A percentile compares a stretch with the other conserved stretches of the same genome.
Evolutionary conservation across 805 yeast genomes (phyloP).

Genomic region (Wickerhamomyces queroliae): DNA sequence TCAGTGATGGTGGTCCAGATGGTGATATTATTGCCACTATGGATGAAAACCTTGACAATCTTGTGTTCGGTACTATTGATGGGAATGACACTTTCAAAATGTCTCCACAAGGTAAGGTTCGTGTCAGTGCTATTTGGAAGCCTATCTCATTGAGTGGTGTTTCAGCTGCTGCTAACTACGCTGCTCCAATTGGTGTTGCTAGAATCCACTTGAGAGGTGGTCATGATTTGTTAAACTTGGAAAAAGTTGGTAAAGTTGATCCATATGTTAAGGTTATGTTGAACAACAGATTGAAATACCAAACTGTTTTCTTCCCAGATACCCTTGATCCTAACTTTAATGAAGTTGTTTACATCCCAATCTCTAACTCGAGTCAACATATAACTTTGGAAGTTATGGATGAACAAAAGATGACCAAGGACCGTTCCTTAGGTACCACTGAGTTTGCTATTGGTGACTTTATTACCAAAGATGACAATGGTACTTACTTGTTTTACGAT

Average conservation of each 20-base stretch:
- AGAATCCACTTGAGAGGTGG: conserved; percentile 55
- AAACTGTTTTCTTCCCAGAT: conserved; percentile 48
- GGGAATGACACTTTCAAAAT: conserved; percentile 47
- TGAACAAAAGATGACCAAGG: conserved; percentile 57
- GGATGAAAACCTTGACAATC: conserved; percentile 35
- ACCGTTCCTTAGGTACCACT: conserved; percentile 57
- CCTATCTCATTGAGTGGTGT: conserved; percentile 54
- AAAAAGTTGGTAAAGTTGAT: conserved; percentile 67
- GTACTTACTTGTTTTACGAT: conserved; percentile 42
- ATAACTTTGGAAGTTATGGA: conserved; percentile 57
- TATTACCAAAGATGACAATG: conserved; percentile 41
- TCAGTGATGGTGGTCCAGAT: conserved; percentile 51
- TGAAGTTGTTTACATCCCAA: conserved; percentile 53
- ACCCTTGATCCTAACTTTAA: conserved; percentile 55
- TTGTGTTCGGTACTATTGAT: conserved; percentile 38
- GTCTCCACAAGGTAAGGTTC: conserved; percentile 48
- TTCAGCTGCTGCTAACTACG: conserved; percentile 36
- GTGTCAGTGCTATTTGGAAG: conserved; percentile 61
- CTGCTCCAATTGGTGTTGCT: conserved; percentile 63
- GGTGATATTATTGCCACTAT: conserved; percentile 48
- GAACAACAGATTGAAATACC: conserved; percentile 52
- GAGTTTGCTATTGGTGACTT: conserved; percentile 44
- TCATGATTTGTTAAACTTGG: conserved; percentile 46
- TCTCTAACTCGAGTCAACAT: conserved; percentile 54
- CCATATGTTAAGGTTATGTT: conserved; percentile 61